phyloP scores from a whole-genome alignment of 2,329 filamentous ascomycete species.

The Diaporthe ampelina region DNA sequence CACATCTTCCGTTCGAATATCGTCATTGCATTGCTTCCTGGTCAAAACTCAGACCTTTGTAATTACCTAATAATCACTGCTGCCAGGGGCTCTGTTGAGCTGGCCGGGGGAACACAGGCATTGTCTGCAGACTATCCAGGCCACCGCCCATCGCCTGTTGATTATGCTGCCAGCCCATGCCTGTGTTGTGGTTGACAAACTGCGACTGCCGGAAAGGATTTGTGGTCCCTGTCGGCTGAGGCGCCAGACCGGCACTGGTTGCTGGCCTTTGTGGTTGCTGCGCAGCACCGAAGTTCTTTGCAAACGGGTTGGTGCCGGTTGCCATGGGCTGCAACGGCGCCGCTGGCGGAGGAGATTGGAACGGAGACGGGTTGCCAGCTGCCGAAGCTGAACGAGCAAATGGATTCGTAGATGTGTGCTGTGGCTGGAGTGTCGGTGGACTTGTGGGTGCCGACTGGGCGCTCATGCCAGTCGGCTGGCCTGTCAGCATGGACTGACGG shows the following conservation, averaged over 20 bases:
- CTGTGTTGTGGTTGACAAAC: slow-evolving; percentile 90
- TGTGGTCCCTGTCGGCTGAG: slow-evolving; percentile 88
- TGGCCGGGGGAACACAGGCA: slow-evolving; percentile 89
- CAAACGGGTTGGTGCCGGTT: slow-evolving; percentile 73
- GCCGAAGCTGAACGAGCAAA: slow-evolving; percentile 78
- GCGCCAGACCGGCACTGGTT: slow-evolving; percentile 67
- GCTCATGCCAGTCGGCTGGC: slow-evolving; percentile 64
- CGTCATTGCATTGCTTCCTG: slow-evolving; percentile 30
- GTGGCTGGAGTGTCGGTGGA: slow-evolving; percentile 62
- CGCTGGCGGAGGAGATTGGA: slow-evolving; percentile 58
- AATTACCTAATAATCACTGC: slow-evolving; percentile 54
- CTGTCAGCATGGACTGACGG: slow-evolving; percentile 83
- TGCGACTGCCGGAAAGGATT: slow-evolving; percentile 95
- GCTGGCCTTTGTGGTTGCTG: slow-evolving; percentile 58
- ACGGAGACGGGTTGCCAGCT: slow-evolving; percentile 54
- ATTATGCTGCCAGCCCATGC: slow-evolving; percentile 88
- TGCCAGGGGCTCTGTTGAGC: slow-evolving; percentile 75
- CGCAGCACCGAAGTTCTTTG: slow-evolving; percentile 58
- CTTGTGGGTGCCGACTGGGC: slow-evolving; percentile 54
- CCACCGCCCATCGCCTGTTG: slow-evolving; percentile 85
- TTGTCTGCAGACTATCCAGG: slow-evolving; percentile 82
- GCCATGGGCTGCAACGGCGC: slow-evolving; percentile 62
- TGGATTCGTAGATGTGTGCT: slow-evolving; percentile 80
- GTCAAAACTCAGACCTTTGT: not conserved
- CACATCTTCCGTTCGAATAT: not conserved